Percentiles rank a stretch among this genome's conserved stretches.
phyloP scores from a whole-genome alignment of 345 rosid genomes.

The Euphorbia tirucalli region DNA sequence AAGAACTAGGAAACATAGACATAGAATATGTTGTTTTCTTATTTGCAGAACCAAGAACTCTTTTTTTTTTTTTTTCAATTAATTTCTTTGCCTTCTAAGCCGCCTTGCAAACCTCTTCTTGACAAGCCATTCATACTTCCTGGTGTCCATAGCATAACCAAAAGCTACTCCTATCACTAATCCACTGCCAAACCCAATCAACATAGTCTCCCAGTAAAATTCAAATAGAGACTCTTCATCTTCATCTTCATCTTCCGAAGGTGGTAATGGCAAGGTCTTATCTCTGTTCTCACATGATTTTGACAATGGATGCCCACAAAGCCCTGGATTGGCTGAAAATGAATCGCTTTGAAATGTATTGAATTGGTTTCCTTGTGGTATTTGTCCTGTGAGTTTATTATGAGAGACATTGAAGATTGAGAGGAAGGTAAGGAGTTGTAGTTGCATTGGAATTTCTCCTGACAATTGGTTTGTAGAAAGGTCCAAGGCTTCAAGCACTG shows the following conservation, averaged over 20 bases:
- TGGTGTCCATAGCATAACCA: background rate
- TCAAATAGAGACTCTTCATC: background rate
- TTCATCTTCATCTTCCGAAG: background rate
- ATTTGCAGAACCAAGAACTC: too few relatives aligned
- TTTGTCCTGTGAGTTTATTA: background rate
- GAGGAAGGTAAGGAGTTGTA: background rate
- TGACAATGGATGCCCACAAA: background rate
- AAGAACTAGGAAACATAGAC: too few relatives aligned
- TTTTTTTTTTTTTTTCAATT: too few relatives aligned
- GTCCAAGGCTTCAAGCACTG: background rate
- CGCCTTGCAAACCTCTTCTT: too few relatives aligned
- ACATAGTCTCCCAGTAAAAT: background rate
- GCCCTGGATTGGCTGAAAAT: background rate
- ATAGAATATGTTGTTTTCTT: too few relatives aligned
- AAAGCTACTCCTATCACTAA: background rate
- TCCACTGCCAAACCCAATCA: background rate
- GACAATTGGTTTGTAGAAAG: background rate
- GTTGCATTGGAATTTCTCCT: slow-evolving; percentile 8
- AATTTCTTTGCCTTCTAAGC: too few relatives aligned
- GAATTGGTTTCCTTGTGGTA: too few relatives aligned
- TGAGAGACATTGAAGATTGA: background rate
- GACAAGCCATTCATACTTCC: too few relatives aligned
- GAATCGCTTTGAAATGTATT: background rate
- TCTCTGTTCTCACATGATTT: background rate
- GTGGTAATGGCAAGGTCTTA: background rate